Evolutionary conservation across 23 red algal species (phyloP).

Genomic region (Gracilaria domingensis): DNA sequence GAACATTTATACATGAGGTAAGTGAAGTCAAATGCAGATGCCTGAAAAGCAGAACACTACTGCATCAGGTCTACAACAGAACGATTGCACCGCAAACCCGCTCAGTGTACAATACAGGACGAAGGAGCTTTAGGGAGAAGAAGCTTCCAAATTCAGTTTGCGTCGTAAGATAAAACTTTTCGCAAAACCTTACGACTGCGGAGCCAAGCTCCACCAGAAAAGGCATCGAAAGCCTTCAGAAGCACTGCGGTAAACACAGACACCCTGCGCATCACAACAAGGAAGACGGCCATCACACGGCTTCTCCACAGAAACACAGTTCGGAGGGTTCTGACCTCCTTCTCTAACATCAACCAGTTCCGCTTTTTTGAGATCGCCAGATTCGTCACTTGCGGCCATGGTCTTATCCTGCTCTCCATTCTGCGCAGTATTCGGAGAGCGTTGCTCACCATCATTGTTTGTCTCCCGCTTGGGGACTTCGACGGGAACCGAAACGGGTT

Average conservation of each 20-base stretch:
- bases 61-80: too few species aligned
- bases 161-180: too few species aligned
- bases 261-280: slow-evolving; percentile 36
- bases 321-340: neutral
- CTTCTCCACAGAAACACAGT: slow-evolving; percentile 20
- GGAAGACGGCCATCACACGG: slow-evolving; percentile 30
- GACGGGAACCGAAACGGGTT: neutral
- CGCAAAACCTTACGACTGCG: too few species aligned
- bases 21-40: too few species aligned
- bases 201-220: slow-evolving; percentile 53
- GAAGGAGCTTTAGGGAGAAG: too few species aligned
- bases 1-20: too few species aligned
- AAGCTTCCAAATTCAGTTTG: too few species aligned
- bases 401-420: neutral
- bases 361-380: slow-evolving; percentile 24
- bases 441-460: neutral
- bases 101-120: too few species aligned
- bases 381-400: neutral
- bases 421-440: neutral
- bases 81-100: too few species aligned
- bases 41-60: too few species aligned
- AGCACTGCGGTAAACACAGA: slow-evolving; percentile 33
- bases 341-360: neutral
- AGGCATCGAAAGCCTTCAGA: slow-evolving; percentile 29
- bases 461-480: neutral